These are phyloP conservation scores for Sporothrix schenckii DNA, from an alignment of 2,329 filamentous ascomycete genomes.

Conservation along the genomic window DNA sequence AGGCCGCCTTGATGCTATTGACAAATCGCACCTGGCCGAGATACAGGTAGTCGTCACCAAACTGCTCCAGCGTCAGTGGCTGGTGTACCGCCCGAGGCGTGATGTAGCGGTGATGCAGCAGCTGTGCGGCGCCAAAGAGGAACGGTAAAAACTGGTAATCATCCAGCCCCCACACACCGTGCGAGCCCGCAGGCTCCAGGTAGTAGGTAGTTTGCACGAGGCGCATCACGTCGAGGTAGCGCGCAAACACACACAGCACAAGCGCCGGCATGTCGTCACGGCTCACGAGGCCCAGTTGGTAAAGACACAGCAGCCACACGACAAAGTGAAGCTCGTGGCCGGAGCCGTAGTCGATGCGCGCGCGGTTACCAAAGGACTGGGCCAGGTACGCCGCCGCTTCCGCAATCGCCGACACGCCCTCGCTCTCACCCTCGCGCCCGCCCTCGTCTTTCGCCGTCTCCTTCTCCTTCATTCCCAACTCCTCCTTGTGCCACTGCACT, in stretches of 20 bases:
- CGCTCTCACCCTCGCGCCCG: too few relatives aligned
- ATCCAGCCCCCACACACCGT: slow-evolving; percentile 96
- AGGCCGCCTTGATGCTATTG: slow-evolving; percentile 75
- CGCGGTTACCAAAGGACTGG: slow-evolving; percentile 82
- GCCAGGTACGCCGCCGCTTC: slow-evolving; percentile 81
- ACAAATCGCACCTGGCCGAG: slow-evolving; percentile 92
- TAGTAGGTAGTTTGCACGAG: slow-evolving; percentile 90
- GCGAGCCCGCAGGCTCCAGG: slow-evolving; percentile 92
- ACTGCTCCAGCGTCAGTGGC: slow-evolving; percentile 82
- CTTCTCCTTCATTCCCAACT: slow-evolving; percentile 55
- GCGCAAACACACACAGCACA: slow-evolving; percentile 75
- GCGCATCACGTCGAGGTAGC: slow-evolving; percentile 86
- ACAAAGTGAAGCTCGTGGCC: slow-evolving; percentile 97
- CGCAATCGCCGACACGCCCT: slow-evolving; percentile 53
- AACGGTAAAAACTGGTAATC: slow-evolving; percentile 98
- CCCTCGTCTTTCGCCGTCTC: slow-evolving; percentile 29
- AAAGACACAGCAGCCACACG: slow-evolving; percentile 93
- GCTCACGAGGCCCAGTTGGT: slow-evolving; percentile 71
- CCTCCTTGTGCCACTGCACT: slow-evolving; percentile 61
- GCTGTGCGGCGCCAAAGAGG: slow-evolving; percentile 88
- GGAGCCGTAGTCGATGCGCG: slow-evolving; percentile 92
- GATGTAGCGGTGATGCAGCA: slow-evolving; percentile 80
- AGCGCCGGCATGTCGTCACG: slow-evolving; percentile 70
- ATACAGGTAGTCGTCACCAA: slow-evolving; percentile 80
- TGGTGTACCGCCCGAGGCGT: slow-evolving; percentile 85